These are phyloP conservation scores for Scutellaria barbata DNA, from an alignment of 257 asterid species.

Conservation along the genomic window DNA sequence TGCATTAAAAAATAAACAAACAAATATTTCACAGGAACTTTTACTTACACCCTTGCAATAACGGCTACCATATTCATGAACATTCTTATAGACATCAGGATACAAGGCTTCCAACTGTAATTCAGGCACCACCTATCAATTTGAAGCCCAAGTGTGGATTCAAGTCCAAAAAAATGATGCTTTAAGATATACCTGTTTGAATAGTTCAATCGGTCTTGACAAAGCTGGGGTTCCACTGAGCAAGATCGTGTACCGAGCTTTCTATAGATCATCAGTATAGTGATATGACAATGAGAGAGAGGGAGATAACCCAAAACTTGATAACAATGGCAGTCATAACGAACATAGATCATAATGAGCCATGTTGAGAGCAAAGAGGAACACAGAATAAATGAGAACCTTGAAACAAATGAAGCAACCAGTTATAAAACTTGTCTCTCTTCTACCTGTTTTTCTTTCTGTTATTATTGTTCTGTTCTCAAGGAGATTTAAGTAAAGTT, in stretches of 20 bases:
- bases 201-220: constrained; percentile 91
- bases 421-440: constrained; percentile 12
- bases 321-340: constrained; percentile 21
- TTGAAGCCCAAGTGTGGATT: constrained; percentile 24
- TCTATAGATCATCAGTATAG: constrained; percentile 52
- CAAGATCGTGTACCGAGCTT: constrained; percentile 78
- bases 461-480: constrained; percentile 18
- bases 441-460: constrained; percentile 23
- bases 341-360: constrained; percentile 23
- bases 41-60: constrained; percentile 98
- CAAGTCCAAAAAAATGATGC: constrained; percentile 15
- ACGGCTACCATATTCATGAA: constrained; percentile 89
- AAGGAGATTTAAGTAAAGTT: constrained; percentile 5
- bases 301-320: constrained; percentile 4
- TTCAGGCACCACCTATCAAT: constrained; percentile 36
- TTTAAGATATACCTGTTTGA: constrained; percentile 68
- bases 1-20: constrained; percentile 13
- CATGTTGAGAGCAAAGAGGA: constrained; percentile 6
- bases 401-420: constrained; percentile 15
- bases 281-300: constrained; percentile 22
- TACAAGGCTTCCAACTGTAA: constrained; percentile 88
- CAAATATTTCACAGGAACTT: constrained; percentile 32
- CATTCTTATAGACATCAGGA: constrained; percentile 81
- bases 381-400: constrained; percentile 2
- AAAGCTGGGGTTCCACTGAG: constrained; percentile 99